Evolutionary conservation across 176 grass and related monocot genomes (phyloP).

Genomic region (Zea mays): Zm-B73-REFERENCE-NAM-5.0 NC_050103.1:145887501-145888000

Average conservation of each 20-base stretch:
- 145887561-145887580: slow-evolving; percentile 75
- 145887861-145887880: slow-evolving; percentile 25
- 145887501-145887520: slow-evolving; percentile 20
- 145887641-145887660: slow-evolving; percentile 87
- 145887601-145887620: slow-evolving; percentile 46
- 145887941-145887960: not conserved
- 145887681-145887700: slow-evolving; percentile 23
- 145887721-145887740: slow-evolving; percentile 22
- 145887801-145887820: not conserved
- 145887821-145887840: not conserved
- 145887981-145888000: not conserved
- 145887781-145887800: slow-evolving; percentile 1
- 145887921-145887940: not conserved
- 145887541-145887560: slow-evolving; percentile 57
- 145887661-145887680: slow-evolving; percentile 50
- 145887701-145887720: not conserved
- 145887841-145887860: slow-evolving; percentile 18
- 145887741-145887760: slow-evolving; percentile 3
- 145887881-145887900: slow-evolving; percentile 17
- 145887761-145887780: slow-evolving; percentile 11
- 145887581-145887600: slow-evolving; percentile 70
- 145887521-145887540: slow-evolving; percentile 50
- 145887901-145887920: not conserved
- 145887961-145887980: not conserved
- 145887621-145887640: slow-evolving; percentile 57